Conservation (phyloP, 768 basidiomycete species). For the Boletus reticuloceps region DNA sequence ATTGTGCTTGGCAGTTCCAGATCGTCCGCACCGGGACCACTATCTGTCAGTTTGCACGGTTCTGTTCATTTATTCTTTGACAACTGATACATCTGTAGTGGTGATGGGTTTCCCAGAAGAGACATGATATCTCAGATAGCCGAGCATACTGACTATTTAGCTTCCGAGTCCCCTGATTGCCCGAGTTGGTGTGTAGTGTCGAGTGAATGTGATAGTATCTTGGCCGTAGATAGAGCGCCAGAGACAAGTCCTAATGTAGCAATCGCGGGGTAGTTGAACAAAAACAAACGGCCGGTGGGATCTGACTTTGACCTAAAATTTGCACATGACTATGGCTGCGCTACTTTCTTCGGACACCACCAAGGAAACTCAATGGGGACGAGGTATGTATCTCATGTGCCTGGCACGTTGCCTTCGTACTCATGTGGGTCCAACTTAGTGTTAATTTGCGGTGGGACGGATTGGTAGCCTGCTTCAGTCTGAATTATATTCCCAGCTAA, state of each 20-base stretch:
- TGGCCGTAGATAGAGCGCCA: slow-evolving; percentile 31
- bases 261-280: slow-evolving; percentile 19
- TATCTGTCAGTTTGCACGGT: slow-evolving; percentile 23
- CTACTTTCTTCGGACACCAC: slow-evolving; percentile 21
- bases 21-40: slow-evolving; percentile 31
- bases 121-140: slow-evolving; percentile 4
- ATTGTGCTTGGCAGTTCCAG: slow-evolving; percentile 19
- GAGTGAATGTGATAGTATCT: background rate
- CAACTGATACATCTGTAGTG: slow-evolving; percentile 21
- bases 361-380: slow-evolving; percentile 44
- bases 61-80: background rate
- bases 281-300: slow-evolving; percentile 13
- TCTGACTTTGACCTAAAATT: slow-evolving; percentile 23
- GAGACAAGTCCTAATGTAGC: slow-evolving; percentile 29
- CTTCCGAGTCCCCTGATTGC: background rate
- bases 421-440: slow-evolving; percentile 44
- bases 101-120: slow-evolving; percentile 25
- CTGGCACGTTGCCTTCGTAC: slow-evolving; percentile 6
- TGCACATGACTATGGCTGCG: slow-evolving; percentile 30
- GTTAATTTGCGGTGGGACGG: slow-evolving; percentile 81
- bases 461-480: slow-evolving; percentile 53
- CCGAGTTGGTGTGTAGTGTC: slow-evolving; percentile 1
- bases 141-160: background rate
- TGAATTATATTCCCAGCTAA: slow-evolving; percentile 3
- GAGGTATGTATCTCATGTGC: slow-evolving; percentile 27